Conservation (phyloP, 192 early-diverging fungal genomes). For the Coemansia interrupta region DNA sequence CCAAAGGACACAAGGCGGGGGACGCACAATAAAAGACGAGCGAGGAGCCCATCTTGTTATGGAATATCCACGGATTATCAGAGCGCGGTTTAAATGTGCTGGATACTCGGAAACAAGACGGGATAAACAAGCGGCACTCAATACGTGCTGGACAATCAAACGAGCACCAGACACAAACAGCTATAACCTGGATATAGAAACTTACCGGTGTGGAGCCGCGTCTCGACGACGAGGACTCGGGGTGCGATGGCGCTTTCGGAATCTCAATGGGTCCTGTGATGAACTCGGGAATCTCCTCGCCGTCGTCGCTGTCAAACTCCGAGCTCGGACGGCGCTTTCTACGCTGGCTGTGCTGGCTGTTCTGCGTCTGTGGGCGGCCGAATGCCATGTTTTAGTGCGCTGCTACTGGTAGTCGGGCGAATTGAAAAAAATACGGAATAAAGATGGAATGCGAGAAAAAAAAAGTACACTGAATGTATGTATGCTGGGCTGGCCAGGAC, state of each 20-base stretch:
- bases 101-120: neutral
- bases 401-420: neutral
- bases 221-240: constrained; percentile 32
- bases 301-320: constrained; percentile 41
- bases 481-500: constrained; percentile 1
- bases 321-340: constrained; percentile 32
- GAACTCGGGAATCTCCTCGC: constrained; percentile 52
- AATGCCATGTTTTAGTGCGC: constrained; percentile 20
- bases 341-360: constrained; percentile 19
- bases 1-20: neutral
- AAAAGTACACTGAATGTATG: neutral
- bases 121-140: neutral
- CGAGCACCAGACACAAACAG: neutral
- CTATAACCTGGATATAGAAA: neutral
- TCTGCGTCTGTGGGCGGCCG: constrained; percentile 14
- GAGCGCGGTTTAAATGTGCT: too few relatives aligned
- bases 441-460: too few relatives aligned
- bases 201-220: constrained; percentile 53
- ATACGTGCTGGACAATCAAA: neutral
- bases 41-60: too few relatives aligned
- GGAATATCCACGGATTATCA: too few relatives aligned
- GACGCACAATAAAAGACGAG: too few relatives aligned
- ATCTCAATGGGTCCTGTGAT: constrained; percentile 49
- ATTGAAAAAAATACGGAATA: too few relatives aligned
- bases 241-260: constrained; percentile 48